Base-by-base conservation (phyloP, 495 filamentous ascomycete species). In the Penicillium macrosclerotiorum region DNA sequence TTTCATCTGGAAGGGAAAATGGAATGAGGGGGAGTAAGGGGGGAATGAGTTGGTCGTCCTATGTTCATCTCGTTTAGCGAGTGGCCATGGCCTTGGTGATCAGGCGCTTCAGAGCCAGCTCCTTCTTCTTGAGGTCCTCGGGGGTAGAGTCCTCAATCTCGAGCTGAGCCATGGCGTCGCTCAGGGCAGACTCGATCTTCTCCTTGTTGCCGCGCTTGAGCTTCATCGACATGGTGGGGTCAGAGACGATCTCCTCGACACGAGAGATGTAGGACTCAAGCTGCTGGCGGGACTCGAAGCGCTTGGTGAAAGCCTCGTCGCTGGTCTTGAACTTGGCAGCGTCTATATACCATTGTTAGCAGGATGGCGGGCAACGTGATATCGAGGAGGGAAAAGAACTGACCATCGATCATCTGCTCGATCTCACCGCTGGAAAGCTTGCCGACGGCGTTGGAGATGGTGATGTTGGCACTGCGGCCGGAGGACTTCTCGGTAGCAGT, bases 121-220 rank as follows among this genome's bases (percentile, higher is more conserved):
- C 93, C 86, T 96, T 96, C 90, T 97, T 97, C 88, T 94, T 97
- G 49, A 99, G 78, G 68, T 99, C 93, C 59, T 99, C 93, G 29
- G 90, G 86, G 35, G 74, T 73, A 25, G 90, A 89, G 57, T 99
- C 88, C 64, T 92, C 88, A 60, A 92, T 75, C 76, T 92, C 88
- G 40, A 92, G 77, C 66, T 90, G 88, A 20, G 77, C 84, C 88
- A 92, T 92, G 44, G 88, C 88, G 51, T 92, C 88, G 58, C 80
- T 85, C 47, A 92, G 81, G 38, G 91, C 86, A 57, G 88, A 84
- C 80, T 99, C 93, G 52, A 99, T 96, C 86, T 96, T 96, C 70
- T 97, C 93, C 81, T 95, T 95, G 75, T 91, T 90, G 67, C 90
- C 90, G 49, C 94, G 89, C 88, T 99, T 99, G 59, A 99, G 79